phyloP scores from a whole-genome alignment of 176 grass and related monocot species.

The Zoysia japonica region DNA sequence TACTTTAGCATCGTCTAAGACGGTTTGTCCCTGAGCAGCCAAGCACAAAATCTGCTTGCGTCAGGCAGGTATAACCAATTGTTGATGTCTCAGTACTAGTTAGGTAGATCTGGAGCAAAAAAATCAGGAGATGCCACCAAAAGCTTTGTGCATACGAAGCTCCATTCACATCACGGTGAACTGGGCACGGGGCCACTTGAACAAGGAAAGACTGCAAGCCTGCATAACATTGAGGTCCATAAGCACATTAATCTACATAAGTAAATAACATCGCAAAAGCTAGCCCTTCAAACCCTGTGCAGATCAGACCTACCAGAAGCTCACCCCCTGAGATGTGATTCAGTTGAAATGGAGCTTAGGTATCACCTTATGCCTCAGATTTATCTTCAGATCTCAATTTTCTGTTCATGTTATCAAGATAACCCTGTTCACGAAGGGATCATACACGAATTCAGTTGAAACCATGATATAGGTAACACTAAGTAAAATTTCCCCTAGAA shows the following conservation, averaged over 20 bases:
- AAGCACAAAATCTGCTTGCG: constrained; percentile 6
- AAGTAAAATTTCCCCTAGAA: background rate
- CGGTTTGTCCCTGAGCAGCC: background rate
- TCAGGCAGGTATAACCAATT: background rate
- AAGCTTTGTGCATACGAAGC: background rate
- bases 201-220: background rate
- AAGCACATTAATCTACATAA: background rate
- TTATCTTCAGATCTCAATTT: constrained; percentile 39
- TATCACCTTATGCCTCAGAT: constrained; percentile 30
- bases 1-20: constrained; percentile 10
- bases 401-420: constrained; percentile 82
- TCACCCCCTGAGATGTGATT: background rate
- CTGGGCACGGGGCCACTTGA: background rate
- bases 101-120: background rate
- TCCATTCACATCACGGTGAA: background rate
- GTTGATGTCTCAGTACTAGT: background rate
- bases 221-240: background rate
- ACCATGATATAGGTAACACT: background rate
- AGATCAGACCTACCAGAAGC: constrained; percentile 19
- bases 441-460: constrained; percentile 6
- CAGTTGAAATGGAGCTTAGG: constrained; percentile 8
- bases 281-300: background rate
- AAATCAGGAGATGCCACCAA: background rate
- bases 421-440: constrained; percentile 45
- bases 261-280: background rate